Evolutionary conservation across 148 eudicot species (phyloP).

Genomic region (Dianthus caryophyllus): DNA sequence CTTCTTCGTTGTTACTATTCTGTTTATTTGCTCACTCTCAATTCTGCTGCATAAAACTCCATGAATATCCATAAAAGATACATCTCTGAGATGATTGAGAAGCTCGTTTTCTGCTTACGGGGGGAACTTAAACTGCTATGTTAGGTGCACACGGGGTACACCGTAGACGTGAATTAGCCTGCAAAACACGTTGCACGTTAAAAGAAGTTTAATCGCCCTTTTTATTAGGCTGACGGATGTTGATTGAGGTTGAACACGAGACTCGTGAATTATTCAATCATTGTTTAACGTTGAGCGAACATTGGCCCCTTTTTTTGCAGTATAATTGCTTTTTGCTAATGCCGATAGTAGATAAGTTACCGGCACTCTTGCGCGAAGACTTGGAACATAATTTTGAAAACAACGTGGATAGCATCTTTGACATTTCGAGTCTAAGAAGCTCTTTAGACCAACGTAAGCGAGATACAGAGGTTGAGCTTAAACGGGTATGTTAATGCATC

Average conservation of each 20-base stretch:
- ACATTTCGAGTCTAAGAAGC: conserved; percentile 56
- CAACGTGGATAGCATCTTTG: conserved; percentile 68
- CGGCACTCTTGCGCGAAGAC: conserved; percentile 82
- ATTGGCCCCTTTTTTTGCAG: conserved; percentile 34
- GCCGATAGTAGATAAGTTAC: conserved; percentile 96
- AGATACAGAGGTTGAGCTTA: conserved; percentile 75
- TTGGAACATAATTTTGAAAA: conserved; percentile 72
- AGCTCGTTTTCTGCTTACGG: too few species aligned
- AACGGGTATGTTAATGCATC: conserved; percentile 43
- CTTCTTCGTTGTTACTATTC: not conserved
- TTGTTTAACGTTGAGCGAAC: not conserved
- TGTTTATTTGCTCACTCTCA: not conserved
- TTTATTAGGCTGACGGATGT: too few species aligned
- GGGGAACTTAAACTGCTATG: too few species aligned
- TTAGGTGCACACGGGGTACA: too few species aligned
- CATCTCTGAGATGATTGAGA: not conserved
- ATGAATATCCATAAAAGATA: not conserved
- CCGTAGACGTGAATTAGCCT: too few species aligned
- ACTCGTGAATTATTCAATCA: too few species aligned
- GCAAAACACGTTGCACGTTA: too few species aligned
- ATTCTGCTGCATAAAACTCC: not conserved
- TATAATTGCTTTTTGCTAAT: conserved; percentile 94
- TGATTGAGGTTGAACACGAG: too few species aligned
- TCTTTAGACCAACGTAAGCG: conserved; percentile 63
- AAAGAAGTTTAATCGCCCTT: too few species aligned